These are phyloP conservation scores for Chrysoporthe austroafricana DNA, from an alignment of 2,329 filamentous ascomycete genomes.

Conservation along the genomic window DNA sequence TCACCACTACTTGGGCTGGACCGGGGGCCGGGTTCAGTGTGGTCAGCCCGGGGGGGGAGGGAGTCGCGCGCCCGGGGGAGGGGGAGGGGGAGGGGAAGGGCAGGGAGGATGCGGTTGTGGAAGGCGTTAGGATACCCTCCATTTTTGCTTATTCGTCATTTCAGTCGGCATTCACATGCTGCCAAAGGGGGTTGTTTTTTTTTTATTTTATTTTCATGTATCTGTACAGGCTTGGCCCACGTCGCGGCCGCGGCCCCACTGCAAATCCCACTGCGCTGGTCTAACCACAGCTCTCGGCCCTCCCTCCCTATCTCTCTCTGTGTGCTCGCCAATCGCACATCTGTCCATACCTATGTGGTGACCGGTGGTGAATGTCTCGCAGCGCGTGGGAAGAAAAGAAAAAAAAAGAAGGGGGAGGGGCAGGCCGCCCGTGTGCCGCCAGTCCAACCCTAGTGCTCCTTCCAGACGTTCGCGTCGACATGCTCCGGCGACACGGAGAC, in stretches of 20 bases:
- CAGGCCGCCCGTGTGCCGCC: neutral
- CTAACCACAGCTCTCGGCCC: neutral
- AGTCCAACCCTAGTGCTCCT: slow-evolving; percentile 38
- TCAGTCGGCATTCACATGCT: slow-evolving; percentile 8
- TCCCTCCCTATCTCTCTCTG: no score
- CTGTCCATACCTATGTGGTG: slow-evolving; percentile 8
- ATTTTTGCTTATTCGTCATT: slow-evolving; percentile 20
- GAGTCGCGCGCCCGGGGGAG: neutral
- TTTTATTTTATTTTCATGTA: slow-evolving; percentile 4
- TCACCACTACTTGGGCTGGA: slow-evolving; percentile 10
- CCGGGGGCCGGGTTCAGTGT: slow-evolving; percentile 4
- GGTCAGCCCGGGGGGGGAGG: slow-evolving; percentile 1
- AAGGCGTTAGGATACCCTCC: slow-evolving; percentile 28
- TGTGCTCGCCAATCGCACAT: neutral
- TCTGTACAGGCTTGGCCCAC: slow-evolving; percentile 4
- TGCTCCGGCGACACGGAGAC: slow-evolving; percentile 52
- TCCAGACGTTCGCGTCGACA: slow-evolving; percentile 52
- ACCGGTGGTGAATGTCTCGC: neutral
- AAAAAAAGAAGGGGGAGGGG: neutral
- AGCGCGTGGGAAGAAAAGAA: no score
- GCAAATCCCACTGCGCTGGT: slow-evolving; percentile 3
- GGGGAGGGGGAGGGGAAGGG: neutral
- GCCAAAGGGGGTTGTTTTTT: neutral
- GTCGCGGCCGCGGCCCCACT: neutral
- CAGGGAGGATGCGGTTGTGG: slow-evolving; percentile 10